Evolutionary conservation across 805 yeast species (phyloP).

Genomic region (Helenozyma rhizophorensis): DNA sequence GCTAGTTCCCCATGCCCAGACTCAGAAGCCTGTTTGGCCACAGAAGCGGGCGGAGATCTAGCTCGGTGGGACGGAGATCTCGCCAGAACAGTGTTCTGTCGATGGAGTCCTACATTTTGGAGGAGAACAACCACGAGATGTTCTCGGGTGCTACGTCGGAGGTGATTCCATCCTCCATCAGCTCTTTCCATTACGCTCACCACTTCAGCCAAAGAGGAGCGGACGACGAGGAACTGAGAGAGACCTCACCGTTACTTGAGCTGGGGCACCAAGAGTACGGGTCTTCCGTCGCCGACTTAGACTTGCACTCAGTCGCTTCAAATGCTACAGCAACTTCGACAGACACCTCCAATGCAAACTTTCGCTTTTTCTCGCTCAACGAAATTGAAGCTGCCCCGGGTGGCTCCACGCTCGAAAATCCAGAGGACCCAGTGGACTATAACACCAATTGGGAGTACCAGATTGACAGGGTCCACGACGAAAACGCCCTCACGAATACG

Average conservation of each 20-base stretch:
- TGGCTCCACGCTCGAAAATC: conserved; percentile 67
- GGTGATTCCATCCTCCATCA: conserved; percentile 71
- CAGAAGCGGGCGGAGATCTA: conserved; percentile 21
- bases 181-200: conserved; percentile 71
- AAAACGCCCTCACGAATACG: conserved; percentile 16
- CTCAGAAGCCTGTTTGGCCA: too few species aligned
- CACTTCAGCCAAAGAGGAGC: conserved; percentile 32
- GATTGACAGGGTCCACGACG: conserved; percentile 40
- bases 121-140: conserved; percentile 66
- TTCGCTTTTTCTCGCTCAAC: conserved; percentile 77
- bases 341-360: conserved; percentile 39
- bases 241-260: conserved; percentile 33
- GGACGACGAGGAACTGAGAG: conserved; percentile 18
- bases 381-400: conserved; percentile 88
- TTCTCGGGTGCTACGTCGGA: conserved; percentile 77
- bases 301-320: conserved; percentile 30
- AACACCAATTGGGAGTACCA: conserved; percentile 72
- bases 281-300: conserved; percentile 20
- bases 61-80: conserved; percentile 21
- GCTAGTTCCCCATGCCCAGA: neutral
- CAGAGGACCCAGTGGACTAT: conserved; percentile 57
- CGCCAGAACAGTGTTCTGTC: conserved; percentile 33
- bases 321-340: conserved; percentile 33
- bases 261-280: conserved; percentile 11
- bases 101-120: conserved; percentile 32